Conservation (phyloP, 1,284 basidiomycete species). For the Papiliotrema terrestris region DNA sequence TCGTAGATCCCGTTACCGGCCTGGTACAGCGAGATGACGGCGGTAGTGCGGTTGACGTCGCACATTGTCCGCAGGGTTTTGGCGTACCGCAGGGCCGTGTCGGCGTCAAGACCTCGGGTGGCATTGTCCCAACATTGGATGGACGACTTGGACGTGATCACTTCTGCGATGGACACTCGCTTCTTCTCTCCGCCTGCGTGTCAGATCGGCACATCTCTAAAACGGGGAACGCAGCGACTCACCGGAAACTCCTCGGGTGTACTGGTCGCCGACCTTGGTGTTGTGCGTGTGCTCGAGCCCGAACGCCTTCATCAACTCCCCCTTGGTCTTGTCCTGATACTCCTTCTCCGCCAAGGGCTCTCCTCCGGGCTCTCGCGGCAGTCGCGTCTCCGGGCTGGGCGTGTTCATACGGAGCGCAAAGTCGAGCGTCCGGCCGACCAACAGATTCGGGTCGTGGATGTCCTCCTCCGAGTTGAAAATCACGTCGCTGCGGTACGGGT, state of each 20-base stretch:
- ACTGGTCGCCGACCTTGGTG: constrained; percentile 74
- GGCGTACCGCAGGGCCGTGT: constrained; percentile 75
- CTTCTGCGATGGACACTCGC: constrained; percentile 71
- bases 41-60: constrained; percentile 69
- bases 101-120: constrained; percentile 66
- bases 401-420: constrained; percentile 43
- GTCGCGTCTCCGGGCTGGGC: constrained; percentile 21
- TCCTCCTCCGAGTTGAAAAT: constrained; percentile 46
- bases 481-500: constrained; percentile 24
- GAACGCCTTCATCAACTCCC: constrained; percentile 63
- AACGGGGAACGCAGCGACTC: no score
- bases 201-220: no score
- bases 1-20: constrained; percentile 60
- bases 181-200: constrained; percentile 54
- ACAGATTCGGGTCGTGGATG: constrained; percentile 40
- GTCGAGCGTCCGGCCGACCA: constrained; percentile 42
- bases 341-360: constrained; percentile 50
- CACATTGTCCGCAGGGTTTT: constrained; percentile 71
- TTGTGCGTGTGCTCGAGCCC: constrained; percentile 69
- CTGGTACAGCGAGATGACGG: constrained; percentile 79
- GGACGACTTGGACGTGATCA: constrained; percentile 58
- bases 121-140: constrained; percentile 64
- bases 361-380: constrained; percentile 21
- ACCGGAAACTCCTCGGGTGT: constrained; percentile 71
- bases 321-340: constrained; percentile 52